phyloP scores from a whole-genome alignment of 2,329 filamentous ascomycete genomes.

The Trichoderma cornu-damae region DNA sequence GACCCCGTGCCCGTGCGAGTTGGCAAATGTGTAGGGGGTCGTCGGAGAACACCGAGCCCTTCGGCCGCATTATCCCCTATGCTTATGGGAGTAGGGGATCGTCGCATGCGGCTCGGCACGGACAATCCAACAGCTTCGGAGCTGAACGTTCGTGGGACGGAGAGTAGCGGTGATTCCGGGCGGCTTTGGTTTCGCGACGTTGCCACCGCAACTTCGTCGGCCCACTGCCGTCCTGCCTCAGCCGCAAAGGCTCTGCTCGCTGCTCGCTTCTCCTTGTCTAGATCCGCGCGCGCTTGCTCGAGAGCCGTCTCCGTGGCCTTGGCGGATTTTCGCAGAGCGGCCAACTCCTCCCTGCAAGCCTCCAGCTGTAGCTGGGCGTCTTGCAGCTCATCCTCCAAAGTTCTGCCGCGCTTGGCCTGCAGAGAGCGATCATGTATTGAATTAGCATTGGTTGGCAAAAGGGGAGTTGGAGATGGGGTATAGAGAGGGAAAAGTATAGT shows the following conservation, averaged over 20 bases:
- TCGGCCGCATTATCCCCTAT: constrained; percentile 40
- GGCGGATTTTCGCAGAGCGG: constrained; percentile 58
- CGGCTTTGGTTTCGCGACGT: constrained; percentile 45
- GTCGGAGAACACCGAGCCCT: constrained; percentile 39
- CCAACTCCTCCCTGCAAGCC: constrained; percentile 54
- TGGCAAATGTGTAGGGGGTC: constrained; percentile 47
- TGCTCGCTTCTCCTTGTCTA: constrained; percentile 44
- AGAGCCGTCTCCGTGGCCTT: constrained; percentile 63
- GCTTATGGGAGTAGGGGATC: constrained; percentile 43
- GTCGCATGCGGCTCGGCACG: constrained; percentile 34
- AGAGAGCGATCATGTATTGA: neutral
- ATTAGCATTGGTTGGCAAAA: neutral
- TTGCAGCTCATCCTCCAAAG: constrained; percentile 79
- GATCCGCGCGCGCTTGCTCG: constrained; percentile 46
- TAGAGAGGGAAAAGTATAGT: neutral
- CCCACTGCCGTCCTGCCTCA: constrained; percentile 46
- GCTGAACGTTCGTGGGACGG: constrained; percentile 48
- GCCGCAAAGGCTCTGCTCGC: constrained; percentile 31
- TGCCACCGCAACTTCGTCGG: constrained; percentile 44
- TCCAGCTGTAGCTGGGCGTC: constrained; percentile 58
- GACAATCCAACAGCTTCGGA: constrained; percentile 48
- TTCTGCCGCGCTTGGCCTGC: constrained; percentile 59
- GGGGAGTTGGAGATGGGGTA: no score
- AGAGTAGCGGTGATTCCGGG: constrained; percentile 51
- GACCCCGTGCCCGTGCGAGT: constrained; percentile 40